These are phyloP conservation scores for Fagus crenata DNA, from an alignment of 306 rosid species.

Conservation along the genomic window DNA sequence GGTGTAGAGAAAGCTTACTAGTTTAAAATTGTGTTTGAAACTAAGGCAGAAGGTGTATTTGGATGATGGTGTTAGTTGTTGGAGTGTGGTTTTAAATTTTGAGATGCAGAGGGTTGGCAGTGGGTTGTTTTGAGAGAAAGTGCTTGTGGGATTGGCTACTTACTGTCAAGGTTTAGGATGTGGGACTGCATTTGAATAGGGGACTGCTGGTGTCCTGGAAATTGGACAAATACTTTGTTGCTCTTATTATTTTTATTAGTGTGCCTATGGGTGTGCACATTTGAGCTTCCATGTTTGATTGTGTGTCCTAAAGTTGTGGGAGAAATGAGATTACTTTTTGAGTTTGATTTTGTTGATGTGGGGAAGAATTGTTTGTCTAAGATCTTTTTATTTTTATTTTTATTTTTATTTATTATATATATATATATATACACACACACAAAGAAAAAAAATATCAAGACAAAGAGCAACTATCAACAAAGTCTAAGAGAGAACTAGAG, in stretches of 20 bases:
- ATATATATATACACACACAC: too few relatives aligned
- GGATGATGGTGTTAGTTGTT: background rate
- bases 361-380: background rate
- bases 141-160: background rate
- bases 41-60: background rate
- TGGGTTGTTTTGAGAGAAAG: background rate
- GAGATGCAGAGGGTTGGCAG: background rate
- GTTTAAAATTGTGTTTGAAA: background rate
- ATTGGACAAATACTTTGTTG: background rate
- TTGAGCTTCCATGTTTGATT: too few relatives aligned
- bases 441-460: too few relatives aligned
- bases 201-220: background rate
- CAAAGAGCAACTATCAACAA: too few relatives aligned
- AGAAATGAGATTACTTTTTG: background rate
- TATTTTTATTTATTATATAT: too few relatives aligned
- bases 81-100: background rate
- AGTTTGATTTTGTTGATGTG: background rate
- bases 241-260: too few relatives aligned
- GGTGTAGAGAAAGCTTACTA: background rate
- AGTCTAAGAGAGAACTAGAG: too few relatives aligned
- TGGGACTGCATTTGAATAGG: background rate
- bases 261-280: too few relatives aligned
- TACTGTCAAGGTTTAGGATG: background rate
- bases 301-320: background rate
- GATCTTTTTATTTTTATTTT: background rate